Percentiles rank a stretch among this genome's conserved stretches.
These are phyloP conservation scores for Phytomonas sp. DNA, from an alignment of 208 protist species.

Conservation along the genomic window DNA sequence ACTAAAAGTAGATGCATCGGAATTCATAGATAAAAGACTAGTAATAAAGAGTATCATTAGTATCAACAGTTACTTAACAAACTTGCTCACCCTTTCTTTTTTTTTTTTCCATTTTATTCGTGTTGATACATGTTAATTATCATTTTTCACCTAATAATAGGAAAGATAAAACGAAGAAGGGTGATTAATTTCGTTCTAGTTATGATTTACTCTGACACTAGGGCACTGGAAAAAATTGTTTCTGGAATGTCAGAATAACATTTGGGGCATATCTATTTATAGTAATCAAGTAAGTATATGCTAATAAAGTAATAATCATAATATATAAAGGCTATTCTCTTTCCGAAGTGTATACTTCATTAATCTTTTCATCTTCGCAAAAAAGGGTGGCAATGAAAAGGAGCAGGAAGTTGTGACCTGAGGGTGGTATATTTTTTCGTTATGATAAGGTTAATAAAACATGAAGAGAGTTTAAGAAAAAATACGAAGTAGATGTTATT, in stretches of 20 bases:
- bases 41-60: background rate
- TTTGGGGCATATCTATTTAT: background rate
- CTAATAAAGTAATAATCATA: background rate
- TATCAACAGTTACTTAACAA: background rate
- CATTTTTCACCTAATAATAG: slow-evolving; percentile 4
- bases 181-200: background rate
- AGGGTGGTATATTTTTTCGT: background rate
- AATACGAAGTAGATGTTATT: background rate
- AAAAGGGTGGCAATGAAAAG: background rate
- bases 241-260: background rate
- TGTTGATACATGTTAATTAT: background rate
- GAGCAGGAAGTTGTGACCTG: background rate
- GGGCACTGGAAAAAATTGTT: background rate
- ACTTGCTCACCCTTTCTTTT: background rate
- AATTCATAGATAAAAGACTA: background rate
- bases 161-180: background rate
- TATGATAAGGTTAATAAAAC: background rate
- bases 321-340: background rate
- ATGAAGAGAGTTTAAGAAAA: background rate
- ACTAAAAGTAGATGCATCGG: background rate
- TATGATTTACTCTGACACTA: background rate
- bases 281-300: background rate
- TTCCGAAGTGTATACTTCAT: background rate
- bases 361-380: background rate
- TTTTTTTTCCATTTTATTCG: background rate